Percentiles rank a stretch among this genome's conserved stretches.
phyloP scores from a whole-genome alignment of 371 early-diverging fungal genomes.

The Mucor indicus region DNA sequence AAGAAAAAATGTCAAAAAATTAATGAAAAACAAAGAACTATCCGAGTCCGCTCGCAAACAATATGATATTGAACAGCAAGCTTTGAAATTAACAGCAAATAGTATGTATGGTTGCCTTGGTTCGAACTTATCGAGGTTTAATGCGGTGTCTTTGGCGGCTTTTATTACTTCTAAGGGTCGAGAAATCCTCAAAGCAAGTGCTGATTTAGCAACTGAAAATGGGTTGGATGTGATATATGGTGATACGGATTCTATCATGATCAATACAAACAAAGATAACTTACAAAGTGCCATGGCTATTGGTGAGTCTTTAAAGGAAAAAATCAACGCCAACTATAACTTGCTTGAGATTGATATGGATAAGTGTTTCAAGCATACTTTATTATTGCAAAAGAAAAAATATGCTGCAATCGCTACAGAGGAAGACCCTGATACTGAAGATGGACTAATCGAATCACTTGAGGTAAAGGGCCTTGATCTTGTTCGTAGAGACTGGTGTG shows the following conservation, averaged over 20 bases:
- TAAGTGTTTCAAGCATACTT: conserved; percentile 85
- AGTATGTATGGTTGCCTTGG: conserved; percentile 99
- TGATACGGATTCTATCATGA: conserved; percentile 99
- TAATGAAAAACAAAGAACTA: conserved; percentile 67
- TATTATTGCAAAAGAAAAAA: conserved; percentile 98
- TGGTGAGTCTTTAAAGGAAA: conserved; percentile 72
- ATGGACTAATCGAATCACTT: conserved; percentile 46
- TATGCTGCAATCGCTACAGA: conserved; percentile 89
- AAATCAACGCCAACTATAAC: conserved; percentile 87
- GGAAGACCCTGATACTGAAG: conserved; percentile 37
- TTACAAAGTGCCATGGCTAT: conserved; percentile 67
- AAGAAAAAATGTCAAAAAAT: conserved; percentile 85
- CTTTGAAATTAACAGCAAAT: conserved; percentile 98
- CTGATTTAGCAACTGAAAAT: conserved; percentile 74
- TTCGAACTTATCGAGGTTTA: conserved; percentile 88
- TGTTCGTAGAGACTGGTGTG: conserved; percentile 97
- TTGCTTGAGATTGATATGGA: conserved; percentile 97
- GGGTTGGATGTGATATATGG: conserved; percentile 96
- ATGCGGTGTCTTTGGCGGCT: conserved; percentile 93
- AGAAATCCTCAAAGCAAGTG: conserved; percentile 90
- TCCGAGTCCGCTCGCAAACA: neutral
- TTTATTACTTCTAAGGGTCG: conserved; percentile 96
- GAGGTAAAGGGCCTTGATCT: conserved; percentile 97
- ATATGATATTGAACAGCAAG: conserved; percentile 92
- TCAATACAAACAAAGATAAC: conserved; percentile 78